These are phyloP conservation scores for Myotisia sp. DNA, from an alignment of 2,329 filamentous ascomycete species.

Conservation along the genomic window DNA sequence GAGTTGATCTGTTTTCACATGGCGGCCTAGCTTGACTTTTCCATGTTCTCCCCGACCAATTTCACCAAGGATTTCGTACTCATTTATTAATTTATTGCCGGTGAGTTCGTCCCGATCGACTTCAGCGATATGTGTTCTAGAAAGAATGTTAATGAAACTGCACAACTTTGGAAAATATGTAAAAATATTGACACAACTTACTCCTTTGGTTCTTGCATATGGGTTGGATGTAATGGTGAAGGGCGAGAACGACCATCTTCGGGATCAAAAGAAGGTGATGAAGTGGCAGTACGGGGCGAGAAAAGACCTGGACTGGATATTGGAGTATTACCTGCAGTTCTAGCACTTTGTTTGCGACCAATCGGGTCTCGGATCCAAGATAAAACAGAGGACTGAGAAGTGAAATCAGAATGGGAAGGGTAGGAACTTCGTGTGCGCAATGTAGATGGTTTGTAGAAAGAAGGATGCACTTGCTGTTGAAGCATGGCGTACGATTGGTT, in stretches of 20 bases:
- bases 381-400: slow-evolving; percentile 16
- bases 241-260: slow-evolving; percentile 33
- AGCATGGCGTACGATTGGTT: slow-evolving; percentile 36
- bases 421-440: slow-evolving; percentile 32
- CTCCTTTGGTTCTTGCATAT: slow-evolving; percentile 63
- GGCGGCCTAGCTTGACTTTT: slow-evolving; percentile 89
- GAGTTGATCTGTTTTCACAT: slow-evolving; percentile 57
- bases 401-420: slow-evolving; percentile 22
- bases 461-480: slow-evolving; percentile 30
- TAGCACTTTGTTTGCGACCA: slow-evolving; percentile 19
- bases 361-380: slow-evolving; percentile 13
- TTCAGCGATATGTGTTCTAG: slow-evolving; percentile 72
- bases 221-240: slow-evolving; percentile 55
- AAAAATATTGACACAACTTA: slow-evolving; percentile 31
- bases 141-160: slow-evolving; percentile 2
- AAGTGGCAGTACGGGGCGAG: slow-evolving; percentile 22
- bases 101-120: slow-evolving; percentile 81
- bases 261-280: slow-evolving; percentile 22
- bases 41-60: slow-evolving; percentile 91
- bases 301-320: slow-evolving; percentile 35
- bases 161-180: slow-evolving; percentile 2
- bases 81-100: slow-evolving; percentile 90
- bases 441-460: slow-evolving; percentile 25
- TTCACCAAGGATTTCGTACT: slow-evolving; percentile 94
- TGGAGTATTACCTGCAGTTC: slow-evolving; percentile 35